Conservation (phyloP, 768 basidiomycete species). For the Mycena belliarum region DNA sequence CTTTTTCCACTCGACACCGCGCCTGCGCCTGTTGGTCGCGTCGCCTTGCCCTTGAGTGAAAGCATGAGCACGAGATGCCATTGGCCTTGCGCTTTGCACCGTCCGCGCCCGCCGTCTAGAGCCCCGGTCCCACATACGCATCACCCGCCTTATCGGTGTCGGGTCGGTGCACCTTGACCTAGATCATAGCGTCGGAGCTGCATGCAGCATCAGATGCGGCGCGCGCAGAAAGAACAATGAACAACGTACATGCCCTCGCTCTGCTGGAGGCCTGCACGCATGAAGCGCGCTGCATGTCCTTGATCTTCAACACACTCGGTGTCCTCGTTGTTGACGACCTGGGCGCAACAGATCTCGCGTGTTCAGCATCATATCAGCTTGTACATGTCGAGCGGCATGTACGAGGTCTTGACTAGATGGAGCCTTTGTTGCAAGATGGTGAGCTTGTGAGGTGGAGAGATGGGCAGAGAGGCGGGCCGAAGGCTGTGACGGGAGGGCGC, state of each 20-base stretch:
- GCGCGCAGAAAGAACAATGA: background rate
- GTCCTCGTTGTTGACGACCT: constrained; percentile 90
- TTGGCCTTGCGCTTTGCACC: constrained; percentile 64
- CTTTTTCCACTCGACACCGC: no score
- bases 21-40: constrained; percentile 77
- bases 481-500: no score
- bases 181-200: constrained; percentile 81
- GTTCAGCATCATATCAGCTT: constrained; percentile 66
- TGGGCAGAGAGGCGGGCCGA: no score
- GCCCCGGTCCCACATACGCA: constrained; percentile 50
- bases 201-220: constrained; percentile 4
- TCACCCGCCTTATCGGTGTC: constrained; percentile 64
- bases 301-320: constrained; percentile 81
- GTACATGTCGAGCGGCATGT: constrained; percentile 83
- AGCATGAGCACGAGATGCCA: constrained; percentile 83
- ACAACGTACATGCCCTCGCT: constrained; percentile 81
- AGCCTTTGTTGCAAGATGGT: constrained; percentile 98
- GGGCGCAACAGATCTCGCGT: constrained; percentile 84
- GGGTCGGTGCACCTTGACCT: constrained; percentile 74
- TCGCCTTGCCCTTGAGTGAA: constrained; percentile 84
- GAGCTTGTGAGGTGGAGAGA: no score
- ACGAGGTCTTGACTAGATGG: constrained; percentile 85
- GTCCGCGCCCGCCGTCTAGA: constrained; percentile 75
- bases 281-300: constrained; percentile 94
- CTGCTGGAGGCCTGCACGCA: constrained; percentile 84